Base-by-base conservation (phyloP, 345 rosid genomes). In the Barbarea vulgaris region DNA sequence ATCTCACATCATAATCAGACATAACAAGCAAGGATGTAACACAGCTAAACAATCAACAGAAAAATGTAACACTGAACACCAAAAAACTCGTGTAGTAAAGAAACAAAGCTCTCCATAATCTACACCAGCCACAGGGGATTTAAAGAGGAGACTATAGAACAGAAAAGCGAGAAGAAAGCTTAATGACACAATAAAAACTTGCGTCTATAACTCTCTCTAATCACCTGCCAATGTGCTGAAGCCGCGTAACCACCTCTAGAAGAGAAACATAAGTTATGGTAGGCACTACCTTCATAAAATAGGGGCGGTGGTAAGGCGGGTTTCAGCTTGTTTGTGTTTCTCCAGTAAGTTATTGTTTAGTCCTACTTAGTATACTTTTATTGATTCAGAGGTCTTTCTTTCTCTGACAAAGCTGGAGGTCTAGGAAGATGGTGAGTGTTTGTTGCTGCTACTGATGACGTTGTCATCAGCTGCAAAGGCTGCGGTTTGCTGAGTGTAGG, bases 381-480 rank as follows among this genome's bases (percentile, higher is more conserved):
- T 8, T 18, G 58, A 68, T 57, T 61, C 63, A 77, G 63, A 11
- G 64, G 30, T 70, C 81, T 77, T 71, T 71, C 48, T 71, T 71
- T 65, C 63, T 72, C 81, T 53, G 85, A 63, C 15, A 80, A 63
- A 28, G 81, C 66, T 33, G 84, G 82, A 72, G 75, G 73, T 73
- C 75, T 83, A 4, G 71, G 70, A 75, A 73, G 81, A 67, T 83
- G 79, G 44, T 83, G 85, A 11, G 72, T 62, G 36, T 63, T 73
- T 25, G 37, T 58, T 42, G 82, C 46, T 63, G 84, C 48, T 55
- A 62, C 33, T 53, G 85, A 46, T 54, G 85, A 33, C 31, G 83
- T 81, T 33, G 79, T 68, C 44, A 76, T 61, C 24, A 75, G 77
- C 81, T 67, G 81, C 46, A 50, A 17, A 12, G 69, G 69, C 50